A percentile compares a stretch with the other conserved stretches of the same genome.
Conservation (phyloP, 2,329 filamentous ascomycete species). For the Passalora sequoiae region DNA sequence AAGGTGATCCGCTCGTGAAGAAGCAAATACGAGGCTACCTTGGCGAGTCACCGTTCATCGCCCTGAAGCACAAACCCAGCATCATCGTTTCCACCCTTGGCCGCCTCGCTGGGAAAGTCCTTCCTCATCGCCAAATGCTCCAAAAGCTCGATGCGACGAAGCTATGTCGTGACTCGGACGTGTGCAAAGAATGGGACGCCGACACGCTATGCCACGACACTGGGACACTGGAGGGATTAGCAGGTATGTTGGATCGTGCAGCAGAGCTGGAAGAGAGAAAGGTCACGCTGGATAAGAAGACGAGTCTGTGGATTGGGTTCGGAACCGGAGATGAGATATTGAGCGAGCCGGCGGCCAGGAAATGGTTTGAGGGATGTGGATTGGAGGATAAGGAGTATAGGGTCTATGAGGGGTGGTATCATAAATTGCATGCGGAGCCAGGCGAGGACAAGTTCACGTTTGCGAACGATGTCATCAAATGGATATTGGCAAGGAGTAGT, state of each 20-base stretch:
- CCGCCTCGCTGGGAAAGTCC: constrained; percentile 59
- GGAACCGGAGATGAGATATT: constrained; percentile 70
- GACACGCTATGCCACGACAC: constrained; percentile 75
- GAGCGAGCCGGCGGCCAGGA: constrained; percentile 59
- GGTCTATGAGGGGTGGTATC: constrained; percentile 71
- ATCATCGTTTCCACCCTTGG: constrained; percentile 60
- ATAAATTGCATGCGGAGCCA: constrained; percentile 52
- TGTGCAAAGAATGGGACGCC: constrained; percentile 55
- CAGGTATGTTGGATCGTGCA: constrained; percentile 71
- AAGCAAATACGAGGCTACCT: constrained; percentile 65
- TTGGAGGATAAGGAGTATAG: constrained; percentile 66
- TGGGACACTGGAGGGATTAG: constrained; percentile 76
- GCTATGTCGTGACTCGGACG: constrained; percentile 62
- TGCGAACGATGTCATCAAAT: constrained; percentile 31
- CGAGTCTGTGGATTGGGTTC: constrained; percentile 66
- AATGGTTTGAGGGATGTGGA: constrained; percentile 54
- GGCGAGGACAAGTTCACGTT: constrained; percentile 33
- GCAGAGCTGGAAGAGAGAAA: constrained; percentile 54
- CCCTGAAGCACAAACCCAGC: constrained; percentile 63
- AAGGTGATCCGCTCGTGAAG: constrained; percentile 49
- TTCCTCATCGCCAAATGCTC: constrained; percentile 63
- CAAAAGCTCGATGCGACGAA: constrained; percentile 60
- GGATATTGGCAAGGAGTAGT: constrained; percentile 31
- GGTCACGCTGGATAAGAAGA: constrained; percentile 48
- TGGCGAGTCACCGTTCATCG: constrained; percentile 73